Conservation (phyloP, 2,329 filamentous ascomycete genomes). For the Furcasterigmium sp. region DNA sequence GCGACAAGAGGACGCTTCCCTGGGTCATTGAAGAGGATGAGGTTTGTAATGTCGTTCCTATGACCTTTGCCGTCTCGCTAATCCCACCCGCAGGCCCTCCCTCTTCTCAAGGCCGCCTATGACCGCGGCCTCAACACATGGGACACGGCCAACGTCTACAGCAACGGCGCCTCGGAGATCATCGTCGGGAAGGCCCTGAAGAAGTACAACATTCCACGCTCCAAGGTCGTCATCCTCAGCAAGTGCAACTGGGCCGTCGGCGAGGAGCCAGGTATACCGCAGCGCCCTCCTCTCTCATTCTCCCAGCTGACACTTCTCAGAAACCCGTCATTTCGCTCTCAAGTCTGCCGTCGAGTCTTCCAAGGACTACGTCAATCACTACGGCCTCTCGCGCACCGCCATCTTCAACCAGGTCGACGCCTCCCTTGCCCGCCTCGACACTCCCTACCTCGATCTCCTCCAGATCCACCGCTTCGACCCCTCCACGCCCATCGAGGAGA, state of each 20-base stretch:
- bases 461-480: constrained; percentile 56
- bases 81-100: constrained; percentile 33
- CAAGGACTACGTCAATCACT: constrained; percentile 21
- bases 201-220: constrained; percentile 49
- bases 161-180: constrained; percentile 47
- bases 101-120: constrained; percentile 58
- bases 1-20: constrained; percentile 40
- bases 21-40: constrained; percentile 57
- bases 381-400: constrained; percentile 55
- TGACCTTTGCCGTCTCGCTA: not conserved
- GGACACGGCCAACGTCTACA: constrained; percentile 51
- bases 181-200: constrained; percentile 56
- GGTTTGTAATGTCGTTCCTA: not conserved
- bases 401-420: constrained; percentile 62
- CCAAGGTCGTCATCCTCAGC: constrained; percentile 52
- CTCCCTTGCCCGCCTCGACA: constrained; percentile 49
- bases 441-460: constrained; percentile 53
- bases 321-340: constrained; percentile 15
- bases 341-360: constrained; percentile 12
- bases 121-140: constrained; percentile 58
- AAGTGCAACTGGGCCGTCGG: constrained; percentile 49
- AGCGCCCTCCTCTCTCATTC: not conserved
- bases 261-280: constrained; percentile 31
- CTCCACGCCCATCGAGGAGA: constrained; percentile 47
- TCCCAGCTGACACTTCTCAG: not conserved